Base-by-base conservation (phyloP, 129 eudicot genomes). In the Ambrosia artemisiifolia region DNA sequence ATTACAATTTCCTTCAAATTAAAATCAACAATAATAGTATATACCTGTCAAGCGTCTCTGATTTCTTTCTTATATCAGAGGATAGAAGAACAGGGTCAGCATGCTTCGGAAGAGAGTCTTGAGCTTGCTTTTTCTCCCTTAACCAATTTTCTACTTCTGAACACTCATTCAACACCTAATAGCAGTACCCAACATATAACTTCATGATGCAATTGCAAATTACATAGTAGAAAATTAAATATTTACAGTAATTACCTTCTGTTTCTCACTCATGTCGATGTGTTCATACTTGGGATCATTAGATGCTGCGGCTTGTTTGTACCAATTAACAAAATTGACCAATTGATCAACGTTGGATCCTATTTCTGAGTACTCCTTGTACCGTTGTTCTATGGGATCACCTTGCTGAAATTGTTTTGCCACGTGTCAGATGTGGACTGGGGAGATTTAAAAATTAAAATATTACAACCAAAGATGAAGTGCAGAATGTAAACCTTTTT, bases 131-230 rank as follows among this genome's bases (percentile, higher is more conserved):
- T 70, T 84, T 89, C 84, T 89, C 98, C 65, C 84, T 89, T n/a
- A 93, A 71, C 98, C 98, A 93, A 60, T 81, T 87, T 69, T 93
- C 96, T 2, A 88, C 98, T 81, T 89, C 88, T 6, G 86, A 88
- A 64, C 96, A 93, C 63, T 87, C 96, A 5, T 71, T 83, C 75
- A 93, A 57, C 11, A 92, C 96, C 96, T 92, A 68, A 32, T 7
- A 49, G 14, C 53, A 42, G 32, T 49, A 38, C 7, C 65, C 2
- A 38, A 44, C n/a, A 13, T 3, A 12, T 24, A 30, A 4, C 7
- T 2, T 0, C 0, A 16, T 17, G 19, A 56, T 36, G 0, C 33
- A 33, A 24, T 24, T 3, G 35, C 32, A 54, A 12, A 73, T 4
- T 10, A 16, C 7, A 60, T 5, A n/a, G 5, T 14, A 14, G 13